Evolutionary conservation across 208 protist species (phyloP), one percentile per base, ranked within the genome.

Genomic region (Crithidia fasciculata): DNA sequence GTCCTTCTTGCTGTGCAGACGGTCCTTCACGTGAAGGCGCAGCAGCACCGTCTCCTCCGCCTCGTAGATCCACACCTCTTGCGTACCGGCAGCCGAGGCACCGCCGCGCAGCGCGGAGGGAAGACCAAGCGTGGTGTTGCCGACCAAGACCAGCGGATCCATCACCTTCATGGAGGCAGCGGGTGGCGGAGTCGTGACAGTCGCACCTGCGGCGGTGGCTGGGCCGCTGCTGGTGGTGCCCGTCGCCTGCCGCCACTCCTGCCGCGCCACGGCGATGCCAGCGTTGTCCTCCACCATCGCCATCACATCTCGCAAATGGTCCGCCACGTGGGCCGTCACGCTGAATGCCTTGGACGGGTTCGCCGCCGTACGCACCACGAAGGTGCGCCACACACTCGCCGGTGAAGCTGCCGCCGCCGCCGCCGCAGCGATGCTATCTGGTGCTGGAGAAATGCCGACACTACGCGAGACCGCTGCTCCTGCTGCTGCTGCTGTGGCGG

Each of bases 321-420:
- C 92, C 41, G 82, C 81, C 28, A 92, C 81, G 73, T 95, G 88
- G 18, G 90, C 90, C 28, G 92, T 97, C 6, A 97, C 92, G 61
- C 85, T 92, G 70, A 94, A 97, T 13, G 77, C 83, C 75, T 92
- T 95, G 18, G 88, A 72, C 8, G 74, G 68, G 2, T 80, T 87
- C 53, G 83, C 37, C 62, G 80, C 79, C 19, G 95, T 84, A 5
- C 88, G 88, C 49, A 84, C 74, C 56, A 82, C 79, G 66, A 82
- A 78, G 39, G 69, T 80, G 47, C 80, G 80, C 76, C 80, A 85
- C 36, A 64, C 61, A 41, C 43, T 57, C 2, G 80, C 41, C 2
- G 67, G 65, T 6, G 16, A 5, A 6, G 71, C 43, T 6, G 60
- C 44, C 19, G 62, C 44, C 18, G 44, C 10, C 9, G 53, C 47